Evolutionary conservation across 2,329 filamentous ascomycete genomes (phyloP), one percentile per base, ranked within the genome.

Genomic region (Neofusicoccum cordaticola): DNA sequence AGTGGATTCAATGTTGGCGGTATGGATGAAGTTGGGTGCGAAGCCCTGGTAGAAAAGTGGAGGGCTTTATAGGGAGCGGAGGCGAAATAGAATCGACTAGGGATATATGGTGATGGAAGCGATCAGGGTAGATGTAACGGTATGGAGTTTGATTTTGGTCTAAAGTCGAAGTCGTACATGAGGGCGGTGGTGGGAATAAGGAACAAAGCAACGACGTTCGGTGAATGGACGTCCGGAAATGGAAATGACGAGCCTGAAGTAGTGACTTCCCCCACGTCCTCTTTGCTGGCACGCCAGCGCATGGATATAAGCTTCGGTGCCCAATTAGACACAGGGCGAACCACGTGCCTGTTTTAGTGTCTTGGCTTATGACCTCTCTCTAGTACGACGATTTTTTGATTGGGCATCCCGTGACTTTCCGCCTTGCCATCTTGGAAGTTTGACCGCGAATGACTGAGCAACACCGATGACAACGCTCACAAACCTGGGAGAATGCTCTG

Each of bases 241-340:
- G 56, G 56, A 60, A 60, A 47, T 27, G 42, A 19, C 41, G 3
- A 37, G 12, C 27, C 41, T 39, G 15, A 4, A 11, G 31, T 8
- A 47, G n/a, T 19, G 27, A 4, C n/a, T 34, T 45, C 17, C 27
- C 31, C 31, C 44, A 35, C 44, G 42, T 27, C 27, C 19, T 60
- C 56, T 60, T 47, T 60, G 56, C 47, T 60, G 56, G 41, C 56
- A 60, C 22, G 41, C 42, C 31, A 47, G 56, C 42, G n/a, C 56
- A 48, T 6, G 42, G n/a, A 12, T 22, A n/a, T 13, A 60, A 15
- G 5, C 1, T 8, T 37, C 17, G 31, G 9, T n/a, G 27, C 42
- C 42, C 56, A 53, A n/a, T 22, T 2, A 53, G n/a, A 39, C 3
- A 42, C n/a, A 39, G 15, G 56, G 17, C 5, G 8, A 47, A 35